Base-by-base conservation (phyloP, 148 eudicot genomes). In the Rhododendron williamsianum region DNA sequence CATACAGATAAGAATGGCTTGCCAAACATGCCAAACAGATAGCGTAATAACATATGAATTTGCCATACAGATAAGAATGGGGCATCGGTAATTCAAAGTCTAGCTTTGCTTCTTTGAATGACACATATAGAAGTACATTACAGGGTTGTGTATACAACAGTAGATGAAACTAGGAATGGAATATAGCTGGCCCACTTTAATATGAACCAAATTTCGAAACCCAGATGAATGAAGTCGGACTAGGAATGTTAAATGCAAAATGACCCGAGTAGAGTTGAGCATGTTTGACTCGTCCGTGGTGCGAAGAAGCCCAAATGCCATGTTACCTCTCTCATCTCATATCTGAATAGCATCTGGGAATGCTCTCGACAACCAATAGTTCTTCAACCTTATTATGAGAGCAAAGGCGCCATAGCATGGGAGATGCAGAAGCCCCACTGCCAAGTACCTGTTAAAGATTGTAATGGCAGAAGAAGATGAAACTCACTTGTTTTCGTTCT, bases 331-430 rank as follows among this genome's bases (percentile, higher is more conserved):
- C 36, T 10, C 74, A 30, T 69, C 38, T 69, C 36, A 69, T 69
- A 69, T 11, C 16, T 69, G 74, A 69, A 69, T 25, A 27, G 88
- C 77, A 58, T 90, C 87, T 1, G 90, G 79, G 84, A 73, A 85
- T 6, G 85, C 88, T 91, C 88, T 92, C 60, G 93, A 92, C 82
- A 88, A 88, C 85, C 88, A 91, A 16, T 78, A 58, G 84, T 87
- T 88, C 85, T 94, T 96, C 82, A 91, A 6, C 85, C 89, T 90
- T 18, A 90, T 84, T 78, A 94, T 84, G 35, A 93, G 89, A 36
- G 84, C 87, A 58, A 90, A 91, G 56, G 89, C 11, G 30, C 94
- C 92, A 78, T 82, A 96, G 87, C 93, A 93, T 38, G 95, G 99
- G 71, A 96, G 60, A 82, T 89, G 93, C 84, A 94, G 58, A 84